These are phyloP conservation scores for Diplodia mutila DNA, from an alignment of 2,329 filamentous ascomycete genomes.

Conservation along the genomic window DNA sequence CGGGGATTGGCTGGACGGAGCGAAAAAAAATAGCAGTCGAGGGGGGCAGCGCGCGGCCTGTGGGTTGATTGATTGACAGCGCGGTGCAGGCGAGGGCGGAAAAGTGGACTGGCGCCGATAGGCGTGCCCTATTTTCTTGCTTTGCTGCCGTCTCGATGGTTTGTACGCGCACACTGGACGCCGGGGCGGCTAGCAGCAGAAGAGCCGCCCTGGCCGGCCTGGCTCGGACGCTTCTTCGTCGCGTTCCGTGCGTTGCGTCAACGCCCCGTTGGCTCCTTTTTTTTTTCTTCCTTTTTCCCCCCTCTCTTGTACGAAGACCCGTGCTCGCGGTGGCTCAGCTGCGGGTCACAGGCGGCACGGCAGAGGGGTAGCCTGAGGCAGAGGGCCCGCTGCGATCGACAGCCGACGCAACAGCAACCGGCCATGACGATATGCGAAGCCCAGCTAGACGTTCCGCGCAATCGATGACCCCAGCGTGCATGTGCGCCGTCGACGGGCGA, in stretches of 20 bases:
- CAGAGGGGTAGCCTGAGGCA: neutral
- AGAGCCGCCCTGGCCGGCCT: no score
- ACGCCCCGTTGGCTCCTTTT: neutral
- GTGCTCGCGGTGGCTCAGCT: neutral
- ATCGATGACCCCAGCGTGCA: constrained; percentile 10
- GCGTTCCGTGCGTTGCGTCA: no score
- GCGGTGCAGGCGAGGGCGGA: neutral
- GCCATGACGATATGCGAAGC: neutral
- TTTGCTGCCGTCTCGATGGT: neutral
- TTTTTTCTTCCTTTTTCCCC: neutral
- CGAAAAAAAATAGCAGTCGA: constrained; percentile 17
- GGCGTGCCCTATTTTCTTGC: constrained; percentile 1
- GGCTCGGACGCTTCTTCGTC: neutral
- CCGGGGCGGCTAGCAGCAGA: no score
- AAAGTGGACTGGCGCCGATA: neutral
- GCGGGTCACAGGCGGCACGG: neutral
- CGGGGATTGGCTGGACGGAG: constrained; percentile 8
- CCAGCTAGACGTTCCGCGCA: neutral
- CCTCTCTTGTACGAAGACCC: neutral
- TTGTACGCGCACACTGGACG: neutral
- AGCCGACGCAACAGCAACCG: neutral
- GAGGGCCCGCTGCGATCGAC: neutral
- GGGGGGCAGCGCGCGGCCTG: neutral
- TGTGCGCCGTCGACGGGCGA: neutral
- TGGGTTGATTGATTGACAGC: constrained; percentile 10